Evolutionary conservation across 2,329 filamentous ascomycete species (phyloP).

Genomic region (Teratosphaeria zuluensis): DNA sequence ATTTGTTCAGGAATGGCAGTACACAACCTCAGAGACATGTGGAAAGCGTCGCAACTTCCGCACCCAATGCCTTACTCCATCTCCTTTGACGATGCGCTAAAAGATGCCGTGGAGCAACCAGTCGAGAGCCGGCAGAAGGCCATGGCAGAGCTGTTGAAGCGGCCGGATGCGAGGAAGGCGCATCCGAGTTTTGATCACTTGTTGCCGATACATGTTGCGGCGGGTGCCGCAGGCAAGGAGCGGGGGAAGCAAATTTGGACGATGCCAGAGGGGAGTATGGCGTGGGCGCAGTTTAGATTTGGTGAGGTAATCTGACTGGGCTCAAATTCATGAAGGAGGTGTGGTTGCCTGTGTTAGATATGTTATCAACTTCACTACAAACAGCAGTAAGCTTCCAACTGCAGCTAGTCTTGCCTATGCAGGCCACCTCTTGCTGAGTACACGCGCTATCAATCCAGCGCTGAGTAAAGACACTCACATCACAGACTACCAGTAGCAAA

Average conservation of each 20-base stretch:
- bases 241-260: conserved; percentile 25
- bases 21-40: conserved; percentile 27
- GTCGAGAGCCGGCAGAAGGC: conserved; percentile 22
- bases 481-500: too few relatives aligned
- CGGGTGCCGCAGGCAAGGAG: conserved; percentile 25
- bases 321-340: not conserved
- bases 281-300: conserved; percentile 28
- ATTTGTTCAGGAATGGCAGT: conserved; percentile 65
- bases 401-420: too few relatives aligned
- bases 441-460: too few relatives aligned
- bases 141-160: conserved; percentile 27
- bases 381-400: too few relatives aligned
- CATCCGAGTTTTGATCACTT: conserved; percentile 57
- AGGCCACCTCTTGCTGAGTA: too few relatives aligned
- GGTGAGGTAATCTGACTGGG: conserved; percentile 6
- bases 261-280: conserved; percentile 25
- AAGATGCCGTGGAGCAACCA: conserved; percentile 23
- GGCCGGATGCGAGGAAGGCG: conserved; percentile 47
- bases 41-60: not conserved
- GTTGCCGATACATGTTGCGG: conserved; percentile 46
- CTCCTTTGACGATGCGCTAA: conserved; percentile 26
- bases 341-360: too few relatives aligned
- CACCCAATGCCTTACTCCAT: conserved; percentile 23
- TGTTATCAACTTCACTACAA: too few relatives aligned
- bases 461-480: too few relatives aligned